These are phyloP conservation scores for Skeletonema tropicum DNA, from an alignment of 108 stramenopile species.

Conservation along the genomic window DNA sequence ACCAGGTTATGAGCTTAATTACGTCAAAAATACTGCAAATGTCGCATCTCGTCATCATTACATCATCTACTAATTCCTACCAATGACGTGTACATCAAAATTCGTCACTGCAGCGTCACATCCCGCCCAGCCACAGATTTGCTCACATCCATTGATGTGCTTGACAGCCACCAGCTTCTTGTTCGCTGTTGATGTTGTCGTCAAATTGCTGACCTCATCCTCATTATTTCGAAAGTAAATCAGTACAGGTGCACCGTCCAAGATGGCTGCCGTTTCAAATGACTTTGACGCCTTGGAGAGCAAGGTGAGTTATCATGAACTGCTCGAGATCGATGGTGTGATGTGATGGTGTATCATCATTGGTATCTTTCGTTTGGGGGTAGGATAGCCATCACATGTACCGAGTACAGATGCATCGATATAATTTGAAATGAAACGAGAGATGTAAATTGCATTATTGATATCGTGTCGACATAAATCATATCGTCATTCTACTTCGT, in stretches of 20 bases:
- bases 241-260: neutral
- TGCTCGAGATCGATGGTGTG: neutral
- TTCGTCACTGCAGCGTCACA: neutral
- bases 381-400: conserved; percentile 1
- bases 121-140: neutral
- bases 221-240: neutral
- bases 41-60: neutral
- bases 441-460: neutral
- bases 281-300: conserved; percentile 35
- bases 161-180: conserved; percentile 4
- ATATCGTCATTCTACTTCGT: neutral
- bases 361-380: neutral
- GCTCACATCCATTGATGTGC: neutral
- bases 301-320: conserved; percentile 17
- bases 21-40: neutral
- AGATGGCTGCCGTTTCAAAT: conserved; percentile 6
- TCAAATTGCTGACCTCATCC: neutral
- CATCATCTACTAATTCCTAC: neutral
- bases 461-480: neutral
- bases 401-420: neutral
- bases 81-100: neutral
- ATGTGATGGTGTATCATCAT: neutral
- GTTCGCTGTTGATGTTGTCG: neutral
- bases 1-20: neutral
- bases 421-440: neutral